Evolutionary conservation across 805 yeast genomes (phyloP), one percentile per base, ranked within the genome.

Genomic region (Candida ovalis): DNA sequence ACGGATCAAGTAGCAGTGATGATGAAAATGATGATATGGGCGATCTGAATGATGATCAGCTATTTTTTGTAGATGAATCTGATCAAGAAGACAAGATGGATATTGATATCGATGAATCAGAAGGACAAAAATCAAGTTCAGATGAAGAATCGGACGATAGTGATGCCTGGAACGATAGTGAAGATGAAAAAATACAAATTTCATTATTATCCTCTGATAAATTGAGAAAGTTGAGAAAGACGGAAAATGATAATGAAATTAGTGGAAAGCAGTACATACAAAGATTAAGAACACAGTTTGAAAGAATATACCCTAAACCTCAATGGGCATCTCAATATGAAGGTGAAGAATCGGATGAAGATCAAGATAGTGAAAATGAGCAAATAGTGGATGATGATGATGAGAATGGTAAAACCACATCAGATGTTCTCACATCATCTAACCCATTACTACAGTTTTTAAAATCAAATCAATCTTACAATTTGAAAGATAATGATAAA

Each of bases 101-200:
- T n/a, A 63, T 59, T 1, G 74, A 67, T 18, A 49, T 46, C 9
- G 60, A 48, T 15, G 68, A 53, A 7, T 60, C 51, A 8, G 68
- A 61, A 3, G 62, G 62, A 42, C 62, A 60, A 10, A 63, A 56
- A 10, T 30, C 35, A 30, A 15, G 15, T 2, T 68, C 66, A 3
- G 69, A 60, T n/a, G 49, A 57, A 22, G 63, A 54, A 69, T 43
- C 52, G 6, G 56, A 58, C 1, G 66, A 60, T 2, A 57, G 56
- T 10, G 74, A 73, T 46, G 89, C 84, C 2, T 94, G 99, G 99
- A 66, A 66, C 15, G 99, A 94, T 68, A 84, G 95, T 49, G 98
- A 91, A 60, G 99, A 94, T 64, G 98, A 91, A 52, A 74, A 73
- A 40, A 56, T 87, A 23, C 69, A 71, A 19, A 74, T 92, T 6